Base-by-base conservation (phyloP, 2,329 filamentous ascomycete species). In the Penicillium sp. region DNA sequence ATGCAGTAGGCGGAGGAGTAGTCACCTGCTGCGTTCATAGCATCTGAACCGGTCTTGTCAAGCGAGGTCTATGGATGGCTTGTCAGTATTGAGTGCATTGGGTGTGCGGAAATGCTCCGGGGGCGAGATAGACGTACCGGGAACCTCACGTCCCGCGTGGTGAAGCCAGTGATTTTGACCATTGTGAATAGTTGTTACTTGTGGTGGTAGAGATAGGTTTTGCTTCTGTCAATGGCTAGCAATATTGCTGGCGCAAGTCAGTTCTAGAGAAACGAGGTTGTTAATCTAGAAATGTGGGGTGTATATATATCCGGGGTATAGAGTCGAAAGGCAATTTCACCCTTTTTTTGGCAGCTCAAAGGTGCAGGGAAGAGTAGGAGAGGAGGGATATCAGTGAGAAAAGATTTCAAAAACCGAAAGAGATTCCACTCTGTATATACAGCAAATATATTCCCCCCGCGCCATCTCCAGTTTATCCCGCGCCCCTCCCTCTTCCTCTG, bases 1-100 rank as follows among this genome's bases (percentile, higher is more conserved):
- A 96, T 93, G 75, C 91, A 96, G 81, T 96, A 97, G n/a, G 93
- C 92, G 13, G 92, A 84, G 1, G 91, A 96, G 78, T 96, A 96
- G 77, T 96, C 91, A 61, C 91, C 90, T 2, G 92, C 91, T 3
- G 90, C 89, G 72, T 97, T 96, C 93, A 96, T 97, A 70, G 91
- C 93, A 84, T 97, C 93, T 9, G 91, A 95, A 69, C 92, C 92
- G n/a, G 91, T 96, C 80, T 93, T 94, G 78, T 96, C 91, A 60
- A 97, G 86, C 41, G 92, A 96, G n/a, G 92, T 97, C 75, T 85
- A 61, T 25, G 33, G 40, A 25, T 17, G 7, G n/a, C 51, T 49
- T 50, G 50, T 56, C 33, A 62, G 25, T 46, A 42, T 43, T 23
- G 21, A 3, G n/a, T 25, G 15, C 21, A 17, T 27, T 23, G 23